These are phyloP conservation scores for Pythium plurisporium DNA, from an alignment of 352 stramenopile genomes.

Conservation along the genomic window DNA sequence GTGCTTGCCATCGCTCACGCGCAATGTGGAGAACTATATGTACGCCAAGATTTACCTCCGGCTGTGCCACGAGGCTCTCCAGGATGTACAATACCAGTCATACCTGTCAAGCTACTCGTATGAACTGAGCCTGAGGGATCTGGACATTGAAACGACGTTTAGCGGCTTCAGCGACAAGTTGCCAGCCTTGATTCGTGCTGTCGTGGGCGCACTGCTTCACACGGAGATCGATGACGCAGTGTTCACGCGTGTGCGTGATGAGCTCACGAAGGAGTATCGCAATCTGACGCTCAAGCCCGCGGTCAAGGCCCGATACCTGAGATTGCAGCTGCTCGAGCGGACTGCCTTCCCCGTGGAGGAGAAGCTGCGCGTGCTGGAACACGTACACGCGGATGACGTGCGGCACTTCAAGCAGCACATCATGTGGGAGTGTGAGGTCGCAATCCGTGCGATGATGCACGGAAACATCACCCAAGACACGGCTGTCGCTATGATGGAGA, in stretches of 20 bases:
- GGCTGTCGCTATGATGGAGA: constrained; percentile 33
- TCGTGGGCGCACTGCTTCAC: constrained; percentile 41
- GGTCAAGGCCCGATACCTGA: constrained; percentile 61
- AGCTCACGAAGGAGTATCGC: constrained; percentile 60
- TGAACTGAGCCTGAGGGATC: constrained; percentile 51
- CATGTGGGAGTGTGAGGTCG: constrained; percentile 23
- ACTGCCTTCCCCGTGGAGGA: constrained; percentile 52
- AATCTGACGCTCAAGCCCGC: constrained; percentile 65
- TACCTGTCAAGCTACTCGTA: constrained; percentile 50
- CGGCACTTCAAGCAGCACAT: constrained; percentile 17
- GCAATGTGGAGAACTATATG: constrained; percentile 42
- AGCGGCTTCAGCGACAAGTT: constrained; percentile 72
- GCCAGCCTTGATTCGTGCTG: constrained; percentile 38
- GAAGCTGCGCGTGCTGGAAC: constrained; percentile 39
- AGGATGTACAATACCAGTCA: constrained; percentile 63
- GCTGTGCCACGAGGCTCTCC: constrained; percentile 59
- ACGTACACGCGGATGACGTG: constrained; percentile 5
- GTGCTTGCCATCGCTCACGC: constrained; percentile 43
- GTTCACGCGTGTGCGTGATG: constrained; percentile 48
- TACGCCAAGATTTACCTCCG: constrained; percentile 62
- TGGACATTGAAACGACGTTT: constrained; percentile 63
- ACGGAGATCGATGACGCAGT: constrained; percentile 27
- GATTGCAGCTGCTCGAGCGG: constrained; percentile 64
- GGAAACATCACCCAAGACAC: constrained; percentile 48
- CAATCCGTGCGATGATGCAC: constrained; percentile 47